These are phyloP conservation scores for Aspergillus nanangensis DNA, from an alignment of 495 filamentous ascomycete species.

Conservation along the genomic window DNA sequence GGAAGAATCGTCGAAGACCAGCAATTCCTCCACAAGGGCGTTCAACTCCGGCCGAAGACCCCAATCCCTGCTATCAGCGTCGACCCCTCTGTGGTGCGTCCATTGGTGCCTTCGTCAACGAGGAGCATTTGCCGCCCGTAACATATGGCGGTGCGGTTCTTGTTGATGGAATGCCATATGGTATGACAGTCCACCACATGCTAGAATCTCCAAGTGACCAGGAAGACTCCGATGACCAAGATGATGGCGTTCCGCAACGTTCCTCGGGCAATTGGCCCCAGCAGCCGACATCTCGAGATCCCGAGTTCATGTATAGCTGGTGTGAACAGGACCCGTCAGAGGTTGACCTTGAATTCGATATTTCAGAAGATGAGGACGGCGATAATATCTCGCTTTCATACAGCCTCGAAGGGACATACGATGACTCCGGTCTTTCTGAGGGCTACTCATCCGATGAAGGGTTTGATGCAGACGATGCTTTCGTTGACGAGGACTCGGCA, in stretches of 20 bases:
- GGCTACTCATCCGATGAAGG: constrained; percentile 45
- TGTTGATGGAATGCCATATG: constrained; percentile 77
- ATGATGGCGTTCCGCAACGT: constrained; percentile 25
- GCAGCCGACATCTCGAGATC: constrained; percentile 11
- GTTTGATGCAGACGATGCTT: constrained; percentile 32
- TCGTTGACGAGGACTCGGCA: constrained; percentile 55
- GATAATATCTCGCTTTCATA: constrained; percentile 31
- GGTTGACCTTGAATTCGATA: constrained; percentile 38
- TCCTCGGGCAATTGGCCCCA: constrained; percentile 33
- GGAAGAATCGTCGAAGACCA: constrained; percentile 40
- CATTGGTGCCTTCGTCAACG: constrained; percentile 83
- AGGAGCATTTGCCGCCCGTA: constrained; percentile 80
- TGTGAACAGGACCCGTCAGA: constrained; percentile 29
- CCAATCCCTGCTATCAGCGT: constrained; percentile 58
- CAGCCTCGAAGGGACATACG: constrained; percentile 23
- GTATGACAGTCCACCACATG: constrained; percentile 96
- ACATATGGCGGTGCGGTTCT: constrained; percentile 85
- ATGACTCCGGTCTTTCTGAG: constrained; percentile 40
- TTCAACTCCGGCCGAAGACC: constrained; percentile 26
- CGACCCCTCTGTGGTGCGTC: constrained; percentile 81
- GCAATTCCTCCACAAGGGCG: constrained; percentile 30
- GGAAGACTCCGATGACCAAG: constrained; percentile 33
- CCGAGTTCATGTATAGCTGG: constrained; percentile 29
- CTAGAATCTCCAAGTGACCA: constrained; percentile 74
- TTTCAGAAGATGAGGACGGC: constrained; percentile 46